Conservation (phyloP, 2,329 filamentous ascomycete genomes). For the Cryphonectria carpinicola region DNA sequence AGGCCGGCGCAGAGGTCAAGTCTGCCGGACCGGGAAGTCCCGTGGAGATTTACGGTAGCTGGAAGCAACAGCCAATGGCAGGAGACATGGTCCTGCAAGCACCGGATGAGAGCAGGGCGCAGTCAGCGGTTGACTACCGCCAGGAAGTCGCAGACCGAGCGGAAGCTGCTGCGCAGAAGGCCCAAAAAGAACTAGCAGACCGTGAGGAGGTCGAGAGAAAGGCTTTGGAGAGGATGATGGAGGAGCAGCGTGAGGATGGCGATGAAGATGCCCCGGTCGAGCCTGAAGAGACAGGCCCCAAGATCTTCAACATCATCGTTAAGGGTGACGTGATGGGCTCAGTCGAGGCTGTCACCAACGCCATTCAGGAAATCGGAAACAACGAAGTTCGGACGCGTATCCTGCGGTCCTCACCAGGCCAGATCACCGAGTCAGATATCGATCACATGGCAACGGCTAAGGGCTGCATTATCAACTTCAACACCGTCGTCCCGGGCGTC, state of each 20-base stretch:
- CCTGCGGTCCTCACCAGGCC: conserved; percentile 76
- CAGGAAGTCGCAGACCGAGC: conserved; percentile 71
- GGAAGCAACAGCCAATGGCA: conserved; percentile 80
- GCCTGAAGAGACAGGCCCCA: conserved; percentile 43
- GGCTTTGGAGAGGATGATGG: conserved; percentile 42
- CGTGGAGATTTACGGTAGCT: conserved; percentile 85
- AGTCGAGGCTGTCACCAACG: conserved; percentile 84
- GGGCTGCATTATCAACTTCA: conserved; percentile 85
- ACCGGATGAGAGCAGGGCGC: conserved; percentile 75
- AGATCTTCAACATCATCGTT: conserved; percentile 77
- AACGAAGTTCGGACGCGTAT: conserved; percentile 80
- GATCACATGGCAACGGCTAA: conserved; percentile 81
- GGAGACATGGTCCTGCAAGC: conserved; percentile 89
- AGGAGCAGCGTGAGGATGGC: conserved; percentile 41
- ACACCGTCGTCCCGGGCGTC: conserved; percentile 68
- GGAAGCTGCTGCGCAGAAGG: conserved; percentile 80
- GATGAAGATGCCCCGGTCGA: conserved; percentile 42
- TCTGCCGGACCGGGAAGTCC: conserved; percentile 86
- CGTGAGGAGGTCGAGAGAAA: conserved; percentile 57
- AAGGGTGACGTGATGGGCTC: conserved; percentile 94
- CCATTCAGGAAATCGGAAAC: conserved; percentile 78
- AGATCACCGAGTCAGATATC: conserved; percentile 83
- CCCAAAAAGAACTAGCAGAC: conserved; percentile 68
- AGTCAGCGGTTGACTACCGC: conserved; percentile 77
- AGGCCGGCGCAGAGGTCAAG: conserved; percentile 72